phyloP scores from a whole-genome alignment of 192 early-diverging fungal genomes.

The Coemansia sp. region DNA sequence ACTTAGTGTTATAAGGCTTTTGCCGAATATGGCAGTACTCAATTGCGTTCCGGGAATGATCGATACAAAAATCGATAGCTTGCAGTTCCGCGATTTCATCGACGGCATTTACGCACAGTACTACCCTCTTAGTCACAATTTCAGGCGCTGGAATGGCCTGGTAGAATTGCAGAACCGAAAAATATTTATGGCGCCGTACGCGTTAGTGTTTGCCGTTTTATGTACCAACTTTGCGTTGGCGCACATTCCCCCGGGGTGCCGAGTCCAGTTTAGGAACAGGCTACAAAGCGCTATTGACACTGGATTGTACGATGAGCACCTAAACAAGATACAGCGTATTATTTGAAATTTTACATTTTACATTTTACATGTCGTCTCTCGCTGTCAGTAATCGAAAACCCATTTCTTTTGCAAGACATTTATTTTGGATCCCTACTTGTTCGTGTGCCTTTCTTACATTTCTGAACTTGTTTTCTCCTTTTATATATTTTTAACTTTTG shows the following conservation, averaged over 20 bases:
- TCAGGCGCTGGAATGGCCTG: neutral
- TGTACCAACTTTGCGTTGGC: constrained; percentile 1
- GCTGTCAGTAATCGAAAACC: too few relatives aligned
- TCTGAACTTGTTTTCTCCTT: neutral
- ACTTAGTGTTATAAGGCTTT: neutral
- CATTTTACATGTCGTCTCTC: too few relatives aligned
- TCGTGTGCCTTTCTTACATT: neutral
- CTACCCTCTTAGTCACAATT: neutral
- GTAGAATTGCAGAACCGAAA: neutral
- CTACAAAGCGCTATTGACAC: constrained; percentile 7
- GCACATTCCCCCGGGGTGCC: neutral
- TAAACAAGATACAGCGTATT: constrained; percentile 3
- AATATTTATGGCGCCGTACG: neutral
- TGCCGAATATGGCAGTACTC: neutral
- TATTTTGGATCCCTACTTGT: too few relatives aligned
- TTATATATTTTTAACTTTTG: neutral
- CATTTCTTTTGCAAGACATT: too few relatives aligned
- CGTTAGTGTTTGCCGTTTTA: neutral
- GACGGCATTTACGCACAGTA: neutral
- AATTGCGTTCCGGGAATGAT: neutral
- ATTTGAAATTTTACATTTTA: neutral
- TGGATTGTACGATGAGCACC: constrained; percentile 2
- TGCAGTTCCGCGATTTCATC: neutral
- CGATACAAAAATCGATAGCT: too few relatives aligned
- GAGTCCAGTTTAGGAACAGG: neutral